phyloP scores from a whole-genome alignment of 768 basidiomycete species.

The Lyophyllum semitale region DNA sequence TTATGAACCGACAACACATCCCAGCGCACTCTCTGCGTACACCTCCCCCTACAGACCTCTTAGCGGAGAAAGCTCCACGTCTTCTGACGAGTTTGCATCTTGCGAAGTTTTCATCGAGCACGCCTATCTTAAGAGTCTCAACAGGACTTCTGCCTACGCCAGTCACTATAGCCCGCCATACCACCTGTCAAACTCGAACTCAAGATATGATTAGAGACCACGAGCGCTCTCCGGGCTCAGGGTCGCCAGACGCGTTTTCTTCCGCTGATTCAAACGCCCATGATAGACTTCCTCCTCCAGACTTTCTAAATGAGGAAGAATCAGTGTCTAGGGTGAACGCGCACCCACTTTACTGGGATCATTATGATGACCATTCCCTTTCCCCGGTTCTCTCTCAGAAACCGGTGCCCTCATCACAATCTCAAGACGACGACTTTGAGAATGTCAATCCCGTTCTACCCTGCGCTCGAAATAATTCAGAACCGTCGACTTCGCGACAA shows the following conservation, averaged over 20 bases:
- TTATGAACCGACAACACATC: not conserved
- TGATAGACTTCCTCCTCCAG: not conserved
- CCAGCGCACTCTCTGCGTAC: constrained; percentile 4
- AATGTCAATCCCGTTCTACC: not conserved
- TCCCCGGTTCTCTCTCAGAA: constrained; percentile 7
- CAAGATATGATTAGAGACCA: not conserved
- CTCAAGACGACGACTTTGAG: constrained; percentile 23
- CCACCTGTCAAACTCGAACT: not conserved
- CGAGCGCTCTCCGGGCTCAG: not conserved
- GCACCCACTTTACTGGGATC: not conserved
- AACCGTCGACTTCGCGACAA: not conserved
- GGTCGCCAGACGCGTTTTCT: not conserved
- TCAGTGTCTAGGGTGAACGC: not conserved
- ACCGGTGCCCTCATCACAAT: constrained; percentile 38
- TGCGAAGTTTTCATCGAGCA: not conserved
- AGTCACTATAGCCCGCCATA: constrained; percentile 8
- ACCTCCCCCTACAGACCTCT: not conserved
- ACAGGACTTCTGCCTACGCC: constrained; percentile 3
- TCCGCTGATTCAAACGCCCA: not conserved
- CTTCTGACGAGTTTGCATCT: not conserved
- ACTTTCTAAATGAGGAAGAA: not conserved
- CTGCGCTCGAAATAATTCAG: not conserved
- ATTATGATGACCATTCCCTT: not conserved
- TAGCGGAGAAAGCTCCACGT: not conserved
- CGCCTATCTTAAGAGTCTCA: not conserved